phyloP scores from a whole-genome alignment of 129 eudicot genomes.

The Scalesia atractyloides region DNA sequence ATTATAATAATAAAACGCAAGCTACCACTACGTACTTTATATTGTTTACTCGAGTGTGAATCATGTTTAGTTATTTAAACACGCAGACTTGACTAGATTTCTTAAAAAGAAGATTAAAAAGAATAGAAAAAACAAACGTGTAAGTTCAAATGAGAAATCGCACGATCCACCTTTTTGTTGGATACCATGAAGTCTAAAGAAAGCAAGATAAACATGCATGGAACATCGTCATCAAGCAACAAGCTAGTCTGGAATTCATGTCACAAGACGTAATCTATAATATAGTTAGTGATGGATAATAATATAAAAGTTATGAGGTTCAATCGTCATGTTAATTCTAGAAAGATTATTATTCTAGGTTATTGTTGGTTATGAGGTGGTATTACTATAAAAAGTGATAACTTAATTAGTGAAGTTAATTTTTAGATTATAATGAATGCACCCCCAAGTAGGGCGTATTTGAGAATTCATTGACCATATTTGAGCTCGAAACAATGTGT shows the following conservation, averaged over 20 bases:
- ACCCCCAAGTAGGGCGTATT: no score
- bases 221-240: constrained; percentile 17
- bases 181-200: background rate
- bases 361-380: background rate
- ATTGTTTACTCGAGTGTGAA: constrained; percentile 11
- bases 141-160: constrained; percentile 13
- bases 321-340: background rate
- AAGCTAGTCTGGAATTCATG: background rate
- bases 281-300: background rate
- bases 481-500: no score
- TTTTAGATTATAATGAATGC: no score
- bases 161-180: constrained; percentile 3
- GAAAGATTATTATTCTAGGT: background rate
- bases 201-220: constrained; percentile 32
- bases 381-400: no score
- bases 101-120: constrained; percentile 19
- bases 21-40: background rate
- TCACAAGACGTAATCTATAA: background rate
- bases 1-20: background rate
- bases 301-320: constrained; percentile 9
- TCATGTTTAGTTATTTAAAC: background rate
- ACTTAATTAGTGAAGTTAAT: no score
- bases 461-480: no score
- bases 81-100: constrained; percentile 30
- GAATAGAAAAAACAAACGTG: constrained; percentile 12